Evolutionary conservation across 2,329 filamentous ascomycete genomes (phyloP).

Genomic region (Trichocomaceae sp.): DNA sequence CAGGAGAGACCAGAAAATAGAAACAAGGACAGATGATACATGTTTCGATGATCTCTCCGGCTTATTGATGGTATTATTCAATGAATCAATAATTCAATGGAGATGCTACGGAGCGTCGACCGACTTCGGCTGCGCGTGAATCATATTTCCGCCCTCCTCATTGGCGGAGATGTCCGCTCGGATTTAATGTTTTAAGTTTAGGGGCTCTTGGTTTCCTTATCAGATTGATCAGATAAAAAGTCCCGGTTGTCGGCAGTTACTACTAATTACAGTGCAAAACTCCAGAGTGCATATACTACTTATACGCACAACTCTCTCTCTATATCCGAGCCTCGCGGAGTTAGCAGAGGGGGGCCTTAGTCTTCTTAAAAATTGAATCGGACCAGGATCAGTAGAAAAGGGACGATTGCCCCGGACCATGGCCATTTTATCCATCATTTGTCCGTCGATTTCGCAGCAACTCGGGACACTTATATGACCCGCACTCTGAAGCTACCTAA

Average conservation of each 20-base stretch:
- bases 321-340: conserved; percentile 4
- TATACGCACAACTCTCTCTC: not conserved
- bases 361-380: not conserved
- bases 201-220: not conserved
- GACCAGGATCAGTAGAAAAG: not conserved
- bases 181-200: not conserved
- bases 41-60: too few species aligned
- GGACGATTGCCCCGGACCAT: not conserved
- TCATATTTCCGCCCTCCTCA: not conserved
- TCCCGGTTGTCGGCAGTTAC: not conserved
- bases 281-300: too few species aligned
- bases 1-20: too few species aligned
- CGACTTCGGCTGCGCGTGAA: not conserved
- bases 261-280: too few species aligned
- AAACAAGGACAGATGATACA: too few species aligned
- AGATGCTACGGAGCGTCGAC: too few species aligned
- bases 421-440: not conserved
- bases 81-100: too few species aligned
- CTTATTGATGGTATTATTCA: too few species aligned
- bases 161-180: not conserved
- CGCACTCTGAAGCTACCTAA: too few species aligned
- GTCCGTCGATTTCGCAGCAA: not conserved
- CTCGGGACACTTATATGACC: too few species aligned
- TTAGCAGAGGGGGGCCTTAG: not conserved
- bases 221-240: conserved; percentile 8